These are phyloP conservation scores for Ceraceosorus guamensis DNA, from an alignment of 1,284 basidiomycete species.

Conservation along the genomic window DNA sequence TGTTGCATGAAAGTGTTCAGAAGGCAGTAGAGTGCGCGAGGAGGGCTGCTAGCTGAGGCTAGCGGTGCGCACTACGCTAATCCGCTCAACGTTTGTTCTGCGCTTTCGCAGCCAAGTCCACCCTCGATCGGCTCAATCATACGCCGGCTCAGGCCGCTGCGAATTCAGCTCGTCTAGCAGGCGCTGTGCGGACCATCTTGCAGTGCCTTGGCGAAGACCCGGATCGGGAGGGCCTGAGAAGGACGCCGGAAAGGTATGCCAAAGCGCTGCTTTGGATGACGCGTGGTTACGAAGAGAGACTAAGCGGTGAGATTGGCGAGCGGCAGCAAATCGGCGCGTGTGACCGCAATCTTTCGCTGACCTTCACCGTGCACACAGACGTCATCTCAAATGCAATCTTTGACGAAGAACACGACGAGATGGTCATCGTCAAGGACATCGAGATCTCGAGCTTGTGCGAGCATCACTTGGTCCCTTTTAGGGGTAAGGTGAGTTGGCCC, in stretches of 20 bases:
- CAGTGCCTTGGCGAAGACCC: conserved; percentile 99
- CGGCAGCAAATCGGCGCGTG: neutral
- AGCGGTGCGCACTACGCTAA: no score
- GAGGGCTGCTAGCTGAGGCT: no score
- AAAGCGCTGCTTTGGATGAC: conserved; percentile 99
- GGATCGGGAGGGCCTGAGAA: conserved; percentile 77
- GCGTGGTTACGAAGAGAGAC: conserved; percentile 88
- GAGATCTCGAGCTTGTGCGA: conserved; percentile 96
- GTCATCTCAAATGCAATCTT: conserved; percentile 99
- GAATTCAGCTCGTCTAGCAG: conserved; percentile 59
- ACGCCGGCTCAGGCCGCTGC: conserved; percentile 32
- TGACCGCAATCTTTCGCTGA: no score
- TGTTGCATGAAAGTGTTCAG: no score
- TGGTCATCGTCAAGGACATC: conserved; percentile 97
- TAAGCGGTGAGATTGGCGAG: conserved; percentile 55
- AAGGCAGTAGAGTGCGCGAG: no score
- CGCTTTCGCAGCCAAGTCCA: conserved; percentile 22
- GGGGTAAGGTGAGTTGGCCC: conserved; percentile 70
- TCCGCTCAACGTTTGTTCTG: neutral
- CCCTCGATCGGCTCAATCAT: conserved; percentile 35
- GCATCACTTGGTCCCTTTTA: conserved; percentile 97
- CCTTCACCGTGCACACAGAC: conserved; percentile 57
- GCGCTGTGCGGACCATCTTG: conserved; percentile 81
- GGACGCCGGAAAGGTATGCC: conserved; percentile 91
- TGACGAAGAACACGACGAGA: conserved; percentile 98